phyloP scores from a whole-genome alignment of 129 eudicot species.

The Artemisia annua region DNA sequence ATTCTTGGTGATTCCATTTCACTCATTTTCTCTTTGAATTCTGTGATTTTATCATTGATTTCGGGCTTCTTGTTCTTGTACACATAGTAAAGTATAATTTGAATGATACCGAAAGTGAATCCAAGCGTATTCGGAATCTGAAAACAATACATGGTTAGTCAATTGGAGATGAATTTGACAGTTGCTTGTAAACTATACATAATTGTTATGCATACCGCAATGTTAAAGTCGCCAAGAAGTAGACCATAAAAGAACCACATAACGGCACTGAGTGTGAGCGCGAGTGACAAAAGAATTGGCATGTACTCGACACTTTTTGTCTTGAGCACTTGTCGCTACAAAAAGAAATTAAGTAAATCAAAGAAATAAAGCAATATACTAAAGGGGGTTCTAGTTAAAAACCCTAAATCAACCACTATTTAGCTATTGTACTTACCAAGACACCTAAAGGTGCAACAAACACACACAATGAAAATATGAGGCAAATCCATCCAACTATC shows the following conservation, averaged over 20 bases:
- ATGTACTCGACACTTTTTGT: slow-evolving; percentile 94
- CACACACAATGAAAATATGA: slow-evolving; percentile 67
- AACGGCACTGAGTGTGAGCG: slow-evolving; percentile 81
- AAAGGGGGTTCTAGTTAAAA: too few species aligned
- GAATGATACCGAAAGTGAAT: slow-evolving; percentile 61
- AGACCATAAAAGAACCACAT: slow-evolving; percentile 95
- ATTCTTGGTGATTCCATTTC: slow-evolving; percentile 34
- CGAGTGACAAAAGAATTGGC: slow-evolving; percentile 76
- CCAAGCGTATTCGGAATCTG: slow-evolving; percentile 77
- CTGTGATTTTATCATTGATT: slow-evolving; percentile 32
- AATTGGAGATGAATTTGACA: neutral
- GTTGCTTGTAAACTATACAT: neutral
- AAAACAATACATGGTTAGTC: neutral
- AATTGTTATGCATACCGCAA: slow-evolving; percentile 48
- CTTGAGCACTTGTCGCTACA: slow-evolving; percentile 81
- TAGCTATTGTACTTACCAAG: slow-evolving; percentile 51
- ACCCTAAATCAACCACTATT: neutral
- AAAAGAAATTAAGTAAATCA: slow-evolving; percentile 1
- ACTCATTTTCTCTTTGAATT: slow-evolving; percentile 31
- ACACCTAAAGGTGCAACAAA: slow-evolving; percentile 87
- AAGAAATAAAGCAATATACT: neutral
- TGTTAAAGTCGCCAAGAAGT: slow-evolving; percentile 57
- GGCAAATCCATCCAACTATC: slow-evolving; percentile 93
- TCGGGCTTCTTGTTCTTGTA: slow-evolving; percentile 48
- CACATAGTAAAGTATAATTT: slow-evolving; percentile 57